Evolutionary conservation across 2,329 filamentous ascomycete genomes (phyloP).

Genomic region (Malbranchea zuffiana): DNA sequence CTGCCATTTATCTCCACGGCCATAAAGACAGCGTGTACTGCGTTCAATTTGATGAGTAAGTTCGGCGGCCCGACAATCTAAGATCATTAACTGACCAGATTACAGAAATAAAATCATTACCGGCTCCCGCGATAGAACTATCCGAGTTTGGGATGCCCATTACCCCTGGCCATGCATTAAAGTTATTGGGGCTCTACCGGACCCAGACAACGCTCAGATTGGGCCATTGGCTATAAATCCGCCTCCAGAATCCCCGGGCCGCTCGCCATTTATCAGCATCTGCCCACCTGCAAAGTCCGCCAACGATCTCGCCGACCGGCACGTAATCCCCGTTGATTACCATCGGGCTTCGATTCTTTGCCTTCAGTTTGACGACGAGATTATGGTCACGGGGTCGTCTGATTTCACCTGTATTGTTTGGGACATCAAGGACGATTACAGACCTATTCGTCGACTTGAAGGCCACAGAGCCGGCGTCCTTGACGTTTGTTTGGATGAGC

Average conservation of each 20-base stretch:
- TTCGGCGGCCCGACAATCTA: slow-evolving; percentile 14
- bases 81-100: not conserved
- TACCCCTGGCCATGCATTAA: slow-evolving; percentile 68
- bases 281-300: slow-evolving; percentile 42
- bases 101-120: slow-evolving; percentile 84
- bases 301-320: slow-evolving; percentile 40
- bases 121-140: slow-evolving; percentile 87
- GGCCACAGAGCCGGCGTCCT: slow-evolving; percentile 81
- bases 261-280: slow-evolving; percentile 38
- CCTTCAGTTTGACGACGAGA: slow-evolving; percentile 83
- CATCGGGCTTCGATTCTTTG: slow-evolving; percentile 92
- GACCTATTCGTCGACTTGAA: slow-evolving; percentile 64
- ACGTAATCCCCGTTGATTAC: slow-evolving; percentile 41
- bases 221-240: slow-evolving; percentile 46
- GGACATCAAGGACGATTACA: slow-evolving; percentile 67
- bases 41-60: slow-evolving; percentile 90
- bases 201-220: slow-evolving; percentile 23
- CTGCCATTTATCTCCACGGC: slow-evolving; percentile 79
- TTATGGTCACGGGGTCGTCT: slow-evolving; percentile 89
- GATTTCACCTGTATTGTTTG: slow-evolving; percentile 88
- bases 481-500: slow-evolving; percentile 84
- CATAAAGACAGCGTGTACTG: slow-evolving; percentile 97
- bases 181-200: slow-evolving; percentile 64
- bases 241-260: slow-evolving; percentile 30
- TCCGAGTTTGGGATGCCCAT: slow-evolving; percentile 90